Base-by-base conservation (phyloP, 768 basidiomycete genomes). In the Tephrocybe sp. region DNA sequence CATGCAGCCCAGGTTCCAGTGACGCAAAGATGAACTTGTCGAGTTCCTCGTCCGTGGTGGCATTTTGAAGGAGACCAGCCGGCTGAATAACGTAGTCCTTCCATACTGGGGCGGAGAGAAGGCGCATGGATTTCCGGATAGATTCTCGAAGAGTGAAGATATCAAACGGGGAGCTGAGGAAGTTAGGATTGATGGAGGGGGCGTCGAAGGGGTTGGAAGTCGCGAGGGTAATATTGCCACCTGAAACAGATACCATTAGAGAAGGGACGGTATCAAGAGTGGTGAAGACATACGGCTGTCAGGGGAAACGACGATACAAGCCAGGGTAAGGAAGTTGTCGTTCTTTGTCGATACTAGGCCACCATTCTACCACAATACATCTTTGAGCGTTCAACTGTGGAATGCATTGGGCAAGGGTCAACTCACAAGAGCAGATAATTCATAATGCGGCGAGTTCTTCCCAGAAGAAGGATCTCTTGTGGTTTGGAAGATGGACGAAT, bases 111-210 rank as follows among this genome's bases (percentile, higher is more conserved):
- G 59, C 56, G 3, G 29, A 46, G 3, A 63, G 11, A 47, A 67
- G 61, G 0, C 41, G 29, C 15, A 50, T 37, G 1, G 50, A 57
- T 12, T 53, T 50, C 16, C 52, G 44, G 29, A 67, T 48, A 2
- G 57, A 63, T 23, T 59, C 40, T 1, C 42, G 39, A 52, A 66
- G 61, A 10, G 48, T 53, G 16, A 46, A 53, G 10, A 57, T 38
- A 47, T 65, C 66, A 33, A 60, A 60, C 11, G 33, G 41, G 9
- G 39, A 48, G 18, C 36, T 58, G 11, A 72, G 67, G 61, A 78
- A 71, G 41, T 69, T 69, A 0, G 75, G 73, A 55, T 80, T 69
- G 57, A 80, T 44, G 18, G 19, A 18, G 16, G 24, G 31, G 16
- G 7, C 9, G 18, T 44, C 29, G 43, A 44, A 21, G 43, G 29